Evolutionary conservation across 371 early-diverging fungal genomes (phyloP).

Genomic region (Apophysomyces elegans): DNA sequence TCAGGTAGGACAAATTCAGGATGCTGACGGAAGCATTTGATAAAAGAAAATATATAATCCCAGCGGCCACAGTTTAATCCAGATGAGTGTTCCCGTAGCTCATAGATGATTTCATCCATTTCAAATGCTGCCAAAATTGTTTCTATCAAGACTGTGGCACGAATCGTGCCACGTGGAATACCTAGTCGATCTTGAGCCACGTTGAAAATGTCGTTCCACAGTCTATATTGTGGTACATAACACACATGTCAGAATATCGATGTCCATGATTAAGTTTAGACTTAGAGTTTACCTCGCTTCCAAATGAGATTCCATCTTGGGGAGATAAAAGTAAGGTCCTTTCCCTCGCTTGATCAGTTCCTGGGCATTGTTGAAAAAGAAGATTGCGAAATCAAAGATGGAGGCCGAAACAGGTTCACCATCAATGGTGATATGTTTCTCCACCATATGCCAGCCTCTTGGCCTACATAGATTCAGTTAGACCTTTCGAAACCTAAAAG

Average conservation of each 20-base stretch:
- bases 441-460: constrained; percentile 97
- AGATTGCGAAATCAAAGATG: constrained; percentile 94
- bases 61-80: constrained; percentile 98
- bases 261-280: neutral
- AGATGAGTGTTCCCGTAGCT: constrained; percentile 94
- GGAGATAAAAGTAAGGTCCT: constrained; percentile 97
- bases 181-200: constrained; percentile 87
- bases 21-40: constrained; percentile 91
- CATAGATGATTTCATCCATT: constrained; percentile 98
- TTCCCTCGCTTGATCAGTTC: constrained; percentile 77
- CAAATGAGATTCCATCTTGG: constrained; percentile 95
- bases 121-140: constrained; percentile 95
- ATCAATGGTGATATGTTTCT: constrained; percentile 90
- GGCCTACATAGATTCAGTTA: constrained; percentile 57
- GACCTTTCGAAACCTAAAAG: neutral
- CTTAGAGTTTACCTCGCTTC: constrained; percentile 74
- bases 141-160: constrained; percentile 94
- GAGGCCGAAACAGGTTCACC: constrained; percentile 91
- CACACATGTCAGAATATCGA: constrained; percentile 13
- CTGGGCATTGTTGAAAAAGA: constrained; percentile 95
- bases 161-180: constrained; percentile 93
- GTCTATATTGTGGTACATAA: constrained; percentile 36
- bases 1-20: constrained; percentile 86
- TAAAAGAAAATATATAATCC: constrained; percentile 97
- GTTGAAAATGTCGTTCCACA: constrained; percentile 97